Conservation (phyloP, 139 green algal genomes). For the Micractinium conductrix region DNA sequence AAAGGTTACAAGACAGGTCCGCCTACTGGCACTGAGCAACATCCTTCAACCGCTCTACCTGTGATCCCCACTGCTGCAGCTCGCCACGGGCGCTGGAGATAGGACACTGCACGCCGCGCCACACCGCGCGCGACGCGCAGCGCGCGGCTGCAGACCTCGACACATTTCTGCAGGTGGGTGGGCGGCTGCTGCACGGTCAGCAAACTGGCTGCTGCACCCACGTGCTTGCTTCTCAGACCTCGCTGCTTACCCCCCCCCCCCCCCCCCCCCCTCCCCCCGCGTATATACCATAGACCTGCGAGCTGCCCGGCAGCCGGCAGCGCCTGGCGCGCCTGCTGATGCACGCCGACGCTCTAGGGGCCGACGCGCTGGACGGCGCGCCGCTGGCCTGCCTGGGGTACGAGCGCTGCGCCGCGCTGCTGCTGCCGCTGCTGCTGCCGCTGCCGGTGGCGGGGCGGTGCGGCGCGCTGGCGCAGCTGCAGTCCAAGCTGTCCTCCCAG, state of each 20-base stretch:
- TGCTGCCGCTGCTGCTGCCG: conserved; percentile 33
- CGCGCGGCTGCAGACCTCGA: conserved; percentile 9
- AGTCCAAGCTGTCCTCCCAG: conserved; percentile 12
- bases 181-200: no score
- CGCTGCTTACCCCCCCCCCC: neutral
- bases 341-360: conserved; percentile 1
- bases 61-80: neutral
- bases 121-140: neutral
- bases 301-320: conserved; percentile 19
- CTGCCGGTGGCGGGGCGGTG: neutral
- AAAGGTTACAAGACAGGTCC: neutral
- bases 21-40: neutral
- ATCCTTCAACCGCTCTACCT: neutral
- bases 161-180: conserved; percentile 7
- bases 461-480: conserved; percentile 15
- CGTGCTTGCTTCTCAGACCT: neutral
- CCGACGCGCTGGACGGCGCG: neutral
- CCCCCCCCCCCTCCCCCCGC: neutral
- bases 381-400: conserved; percentile 10
- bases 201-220: neutral
- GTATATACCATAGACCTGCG: neutral
- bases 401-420: conserved; percentile 8
- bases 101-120: neutral
- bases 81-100: conserved; percentile 19
- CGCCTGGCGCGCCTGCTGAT: conserved; percentile 24